Percentiles rank a stretch among this genome's conserved stretches.
phyloP scores from a whole-genome alignment of 2,329 filamentous ascomycete genomes.

The Lachnellula arida region DNA sequence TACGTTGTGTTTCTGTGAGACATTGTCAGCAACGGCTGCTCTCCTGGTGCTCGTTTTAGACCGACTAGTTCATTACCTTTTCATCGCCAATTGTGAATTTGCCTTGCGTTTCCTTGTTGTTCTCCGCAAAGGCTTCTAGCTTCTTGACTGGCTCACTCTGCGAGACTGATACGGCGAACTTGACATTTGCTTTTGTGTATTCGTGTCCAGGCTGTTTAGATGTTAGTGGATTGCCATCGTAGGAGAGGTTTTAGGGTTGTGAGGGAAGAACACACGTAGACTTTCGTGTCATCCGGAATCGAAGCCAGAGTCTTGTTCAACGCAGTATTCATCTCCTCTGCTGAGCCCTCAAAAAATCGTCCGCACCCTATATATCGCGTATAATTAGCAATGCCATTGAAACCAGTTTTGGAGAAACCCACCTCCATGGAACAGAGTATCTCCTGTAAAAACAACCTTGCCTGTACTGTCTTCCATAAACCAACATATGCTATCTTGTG shows the following conservation, averaged over 20 bases:
- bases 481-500: constrained; percentile 97
- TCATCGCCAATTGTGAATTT: constrained; percentile 97
- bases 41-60: neutral
- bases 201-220: constrained; percentile 76
- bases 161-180: constrained; percentile 74
- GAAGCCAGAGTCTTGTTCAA: constrained; percentile 78
- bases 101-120: constrained; percentile 84
- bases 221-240: neutral
- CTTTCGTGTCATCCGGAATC: constrained; percentile 84
- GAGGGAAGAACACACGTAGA: constrained; percentile 62
- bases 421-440: constrained; percentile 94
- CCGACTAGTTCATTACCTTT: constrained; percentile 60
- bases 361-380: constrained; percentile 65
- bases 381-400: neutral
- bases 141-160: constrained; percentile 72
- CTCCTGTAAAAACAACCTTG: constrained; percentile 86
- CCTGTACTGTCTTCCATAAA: constrained; percentile 76
- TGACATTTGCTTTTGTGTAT: constrained; percentile 96
- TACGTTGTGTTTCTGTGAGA: constrained; percentile 75
- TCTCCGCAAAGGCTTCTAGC: constrained; percentile 69
- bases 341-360: constrained; percentile 89
- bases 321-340: constrained; percentile 87
- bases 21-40: constrained; percentile 9
- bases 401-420: constrained; percentile 19
- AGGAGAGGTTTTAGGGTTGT: neutral